phyloP scores from a whole-genome alignment of 495 filamentous ascomycete species.

The Neurospora terricola region DNA sequence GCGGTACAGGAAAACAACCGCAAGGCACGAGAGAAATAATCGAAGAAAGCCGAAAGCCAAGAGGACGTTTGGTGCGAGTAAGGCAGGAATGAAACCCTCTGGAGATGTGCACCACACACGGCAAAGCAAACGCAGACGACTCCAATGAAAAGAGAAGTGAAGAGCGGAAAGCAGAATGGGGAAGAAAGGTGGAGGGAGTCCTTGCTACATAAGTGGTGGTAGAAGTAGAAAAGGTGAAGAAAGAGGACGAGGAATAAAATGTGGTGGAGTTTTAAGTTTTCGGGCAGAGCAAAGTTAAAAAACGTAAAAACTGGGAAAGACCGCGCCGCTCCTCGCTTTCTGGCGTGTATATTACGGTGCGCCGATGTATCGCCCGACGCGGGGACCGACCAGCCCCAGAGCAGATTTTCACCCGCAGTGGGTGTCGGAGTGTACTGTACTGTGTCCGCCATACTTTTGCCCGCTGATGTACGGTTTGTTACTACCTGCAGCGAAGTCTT shows the following conservation, averaged over 20 bases:
- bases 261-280: not conserved
- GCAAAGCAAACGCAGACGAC: not conserved
- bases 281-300: not conserved
- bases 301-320: not conserved
- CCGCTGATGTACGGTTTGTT: not conserved
- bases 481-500: not conserved
- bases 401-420: not conserved
- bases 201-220: not conserved
- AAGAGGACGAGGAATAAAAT: not conserved
- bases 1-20: not conserved
- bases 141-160: not conserved
- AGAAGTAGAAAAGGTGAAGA: not conserved
- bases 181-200: not conserved
- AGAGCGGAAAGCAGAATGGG: not conserved
- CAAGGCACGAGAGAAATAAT: not conserved
- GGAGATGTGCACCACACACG: not conserved
- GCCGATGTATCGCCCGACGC: not conserved
- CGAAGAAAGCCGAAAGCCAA: not conserved
- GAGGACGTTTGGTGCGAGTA: not conserved
- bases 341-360: not conserved
- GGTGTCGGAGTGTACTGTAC: not conserved
- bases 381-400: not conserved
- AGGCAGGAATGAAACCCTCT: not conserved
- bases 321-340: not conserved
- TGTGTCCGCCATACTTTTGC: not conserved